A percentile compares a stretch with the other conserved stretches of the same genome.
phyloP scores from a whole-genome alignment of 768 basidiomycete species.

The Mycena capillaripes region DNA sequence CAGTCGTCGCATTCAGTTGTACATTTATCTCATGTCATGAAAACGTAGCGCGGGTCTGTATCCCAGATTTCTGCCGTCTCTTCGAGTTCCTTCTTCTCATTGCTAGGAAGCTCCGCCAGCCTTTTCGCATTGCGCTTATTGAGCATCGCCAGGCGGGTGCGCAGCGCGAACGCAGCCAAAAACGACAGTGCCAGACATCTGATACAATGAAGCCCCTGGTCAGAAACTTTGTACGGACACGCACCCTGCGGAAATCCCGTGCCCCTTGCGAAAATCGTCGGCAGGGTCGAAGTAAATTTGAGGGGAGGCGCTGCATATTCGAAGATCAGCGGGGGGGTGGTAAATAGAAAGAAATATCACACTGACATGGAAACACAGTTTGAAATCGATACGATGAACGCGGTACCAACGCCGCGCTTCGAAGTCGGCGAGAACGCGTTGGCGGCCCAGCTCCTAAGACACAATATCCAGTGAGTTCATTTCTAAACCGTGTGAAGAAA shows the following conservation, averaged over 20 bases:
- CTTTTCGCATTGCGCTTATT: slow-evolving; percentile 57
- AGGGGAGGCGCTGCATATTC: slow-evolving; percentile 59
- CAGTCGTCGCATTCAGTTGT: no score
- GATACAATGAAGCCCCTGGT: neutral
- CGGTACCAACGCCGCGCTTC: slow-evolving; percentile 72
- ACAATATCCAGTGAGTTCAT: neutral
- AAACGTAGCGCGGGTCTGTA: slow-evolving; percentile 65
- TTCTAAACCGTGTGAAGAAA: neutral
- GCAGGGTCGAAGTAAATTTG: slow-evolving; percentile 70
- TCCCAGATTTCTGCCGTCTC: slow-evolving; percentile 59
- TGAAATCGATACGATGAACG: slow-evolving; percentile 71
- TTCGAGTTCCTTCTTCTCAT: slow-evolving; percentile 45
- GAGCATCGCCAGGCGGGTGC: slow-evolving; percentile 56
- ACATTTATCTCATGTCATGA: slow-evolving; percentile 56
- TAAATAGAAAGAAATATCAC: neutral
- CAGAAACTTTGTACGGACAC: no score
- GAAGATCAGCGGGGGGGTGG: neutral
- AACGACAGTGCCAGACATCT: slow-evolving; percentile 63
- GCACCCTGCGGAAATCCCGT: slow-evolving; percentile 71
- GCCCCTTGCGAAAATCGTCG: slow-evolving; percentile 65
- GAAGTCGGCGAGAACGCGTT: slow-evolving; percentile 72
- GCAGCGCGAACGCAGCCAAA: slow-evolving; percentile 56
- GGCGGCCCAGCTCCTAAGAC: slow-evolving; percentile 69
- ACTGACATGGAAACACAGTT: slow-evolving; percentile 70
- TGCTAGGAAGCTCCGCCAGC: slow-evolving; percentile 45